Conservation (phyloP, 108 stramenopile species). For the Cyclotella kingstonii region DNA sequence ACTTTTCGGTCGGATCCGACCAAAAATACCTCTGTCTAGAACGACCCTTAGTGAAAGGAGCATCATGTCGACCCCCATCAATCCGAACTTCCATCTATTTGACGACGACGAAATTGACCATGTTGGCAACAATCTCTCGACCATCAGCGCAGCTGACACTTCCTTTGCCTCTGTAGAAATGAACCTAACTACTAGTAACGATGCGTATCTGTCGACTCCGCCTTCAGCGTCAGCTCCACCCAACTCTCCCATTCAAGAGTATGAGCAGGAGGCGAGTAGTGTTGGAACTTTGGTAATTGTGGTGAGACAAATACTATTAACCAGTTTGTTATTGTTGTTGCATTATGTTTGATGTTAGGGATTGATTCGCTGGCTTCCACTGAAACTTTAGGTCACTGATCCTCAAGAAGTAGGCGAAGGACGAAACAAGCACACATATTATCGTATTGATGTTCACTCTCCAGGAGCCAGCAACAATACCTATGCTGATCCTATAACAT, state of each 20-base stretch:
- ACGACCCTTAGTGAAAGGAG: background rate
- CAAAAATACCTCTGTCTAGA: background rate
- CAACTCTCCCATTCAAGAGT: background rate
- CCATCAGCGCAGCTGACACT: slow-evolving; percentile 3
- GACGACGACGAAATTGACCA: slow-evolving; percentile 4
- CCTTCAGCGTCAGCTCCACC: slow-evolving; percentile 11
- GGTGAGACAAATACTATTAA: too few relatives aligned
- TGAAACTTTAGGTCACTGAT: slow-evolving; percentile 46
- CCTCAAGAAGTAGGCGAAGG: slow-evolving; percentile 67
- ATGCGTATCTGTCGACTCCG: too few relatives aligned
- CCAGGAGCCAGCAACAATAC: too few relatives aligned
- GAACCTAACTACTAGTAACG: too few relatives aligned
- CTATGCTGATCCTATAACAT: slow-evolving; percentile 51
- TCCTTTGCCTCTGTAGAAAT: slow-evolving; percentile 8
- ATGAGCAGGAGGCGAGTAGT: background rate
- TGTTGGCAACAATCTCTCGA: too few relatives aligned
- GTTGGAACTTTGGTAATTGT: background rate
- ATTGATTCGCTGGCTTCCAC: background rate
- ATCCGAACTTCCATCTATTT: slow-evolving; percentile 32
- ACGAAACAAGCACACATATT: slow-evolving; percentile 57
- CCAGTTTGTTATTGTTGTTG: too few relatives aligned
- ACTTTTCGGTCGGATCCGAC: too few relatives aligned
- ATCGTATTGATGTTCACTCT: slow-evolving; percentile 53
- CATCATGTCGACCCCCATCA: slow-evolving; percentile 8
- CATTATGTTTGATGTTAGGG: background rate